Evolutionary conservation across 352 stramenopile genomes (phyloP), one percentile per base, ranked within the genome.

Genomic region (Peronospora farinosa): DNA sequence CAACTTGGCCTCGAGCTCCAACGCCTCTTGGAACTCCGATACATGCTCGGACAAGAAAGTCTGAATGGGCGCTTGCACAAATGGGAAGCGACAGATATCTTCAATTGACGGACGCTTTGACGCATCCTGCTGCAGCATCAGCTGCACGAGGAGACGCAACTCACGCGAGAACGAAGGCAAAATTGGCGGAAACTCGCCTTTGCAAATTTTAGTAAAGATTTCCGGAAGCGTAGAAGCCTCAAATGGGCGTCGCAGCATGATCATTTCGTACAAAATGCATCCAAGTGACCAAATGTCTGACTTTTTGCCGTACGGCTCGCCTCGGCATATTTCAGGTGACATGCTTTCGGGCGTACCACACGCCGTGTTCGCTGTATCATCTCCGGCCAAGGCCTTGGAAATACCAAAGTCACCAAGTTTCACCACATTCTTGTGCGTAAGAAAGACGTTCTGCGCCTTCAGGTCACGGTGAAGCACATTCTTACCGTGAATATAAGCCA

Each of bases 191-290:
- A 92, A 95, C 9, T 93, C 79, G 16, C 84, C 83, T 52, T 85
- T 89, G 60, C 79, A 91, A 48, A 95, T 95, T 58, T 94, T 93
- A 33, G 72, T 84, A 49, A 95, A 92, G 55, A 95, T 91, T 30
- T 92, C 82, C 0, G 72, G 76, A 25, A 94, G 53, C 28, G 74
- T 93, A 10, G 74, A 79, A 13, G 78, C 83, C 51, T 95, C 81
- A 45, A 95, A 95, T 9, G 84, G 80, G 15, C 82, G 77, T 41
- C 78, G 75, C 39, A 92, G 67, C 79, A 92, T 94, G 57, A 88
- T 86, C 80, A 93, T 90, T 50, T 95, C 84, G 63, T 95, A 95
- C 51, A 95, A 38, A 17, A 95, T 87, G 55, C 84, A 95, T 12
- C 84, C 84, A 12, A 95, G 77, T 37, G 83, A 91, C 84, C 84